phyloP scores from a whole-genome alignment of 2,329 filamentous ascomycete species.

The Xylaria sp. region DNA sequence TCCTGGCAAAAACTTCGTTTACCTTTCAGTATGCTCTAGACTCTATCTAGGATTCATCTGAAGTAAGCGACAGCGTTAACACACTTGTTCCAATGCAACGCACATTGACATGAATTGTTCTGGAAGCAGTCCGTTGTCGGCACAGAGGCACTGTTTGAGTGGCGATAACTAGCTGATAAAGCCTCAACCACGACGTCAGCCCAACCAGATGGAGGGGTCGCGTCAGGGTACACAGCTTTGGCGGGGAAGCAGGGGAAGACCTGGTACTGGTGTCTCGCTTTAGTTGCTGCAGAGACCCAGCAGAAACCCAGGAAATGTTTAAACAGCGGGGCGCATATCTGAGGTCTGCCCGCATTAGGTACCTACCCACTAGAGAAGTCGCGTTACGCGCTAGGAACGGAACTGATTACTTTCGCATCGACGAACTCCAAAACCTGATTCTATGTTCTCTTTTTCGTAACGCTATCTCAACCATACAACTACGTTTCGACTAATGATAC shows the following conservation, averaged over 20 bases:
- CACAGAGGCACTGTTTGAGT: constrained; percentile 12
- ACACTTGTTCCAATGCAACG: not conserved
- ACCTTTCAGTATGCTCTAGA: not conserved
- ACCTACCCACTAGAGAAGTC: constrained; percentile 26
- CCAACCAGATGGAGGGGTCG: constrained; percentile 22
- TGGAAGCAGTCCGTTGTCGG: constrained; percentile 34
- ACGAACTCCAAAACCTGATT: constrained; percentile 5
- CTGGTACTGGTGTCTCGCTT: not conserved
- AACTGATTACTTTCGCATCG: constrained; percentile 4
- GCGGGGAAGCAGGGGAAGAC: not conserved
- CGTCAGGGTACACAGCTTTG: not conserved
- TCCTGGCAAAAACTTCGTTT: not conserved
- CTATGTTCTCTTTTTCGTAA: not conserved
- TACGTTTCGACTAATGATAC: not conserved
- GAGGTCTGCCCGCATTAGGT: not conserved
- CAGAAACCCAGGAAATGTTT: not conserved
- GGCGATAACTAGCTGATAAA: constrained; percentile 30
- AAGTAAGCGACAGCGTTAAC: not conserved
- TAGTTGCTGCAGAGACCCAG: constrained; percentile 27
- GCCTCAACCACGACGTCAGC: constrained; percentile 32
- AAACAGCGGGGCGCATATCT: constrained; percentile 25
- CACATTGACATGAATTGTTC: not conserved
- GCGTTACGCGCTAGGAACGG: constrained; percentile 33
- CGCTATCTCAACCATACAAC: not conserved
- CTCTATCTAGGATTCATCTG: not conserved